Evolutionary conservation across 1,284 basidiomycete species (phyloP).

Genomic region (Cutaneotrichosporon sp.): DNA sequence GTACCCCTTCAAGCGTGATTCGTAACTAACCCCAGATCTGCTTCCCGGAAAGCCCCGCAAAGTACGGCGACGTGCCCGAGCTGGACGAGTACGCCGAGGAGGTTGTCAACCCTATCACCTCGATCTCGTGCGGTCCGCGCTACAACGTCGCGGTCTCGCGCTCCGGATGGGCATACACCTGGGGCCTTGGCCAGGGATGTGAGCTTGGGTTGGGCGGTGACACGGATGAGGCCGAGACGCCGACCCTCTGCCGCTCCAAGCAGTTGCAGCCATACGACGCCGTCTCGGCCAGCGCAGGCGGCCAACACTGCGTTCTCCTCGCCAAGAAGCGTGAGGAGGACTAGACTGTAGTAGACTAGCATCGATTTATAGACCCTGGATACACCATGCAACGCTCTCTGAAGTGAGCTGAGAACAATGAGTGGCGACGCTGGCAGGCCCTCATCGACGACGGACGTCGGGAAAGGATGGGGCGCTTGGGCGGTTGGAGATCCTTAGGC

Average conservation of each 20-base stretch:
- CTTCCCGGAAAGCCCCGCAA: conserved; percentile 61
- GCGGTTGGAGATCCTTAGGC: too few species aligned
- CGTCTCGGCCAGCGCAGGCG: conserved; percentile 53
- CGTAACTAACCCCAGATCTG: conserved; percentile 53
- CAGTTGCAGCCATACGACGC: conserved; percentile 53
- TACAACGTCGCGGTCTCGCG: conserved; percentile 78
- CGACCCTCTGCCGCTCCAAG: conserved; percentile 63
- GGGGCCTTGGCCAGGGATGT: conserved; percentile 69
- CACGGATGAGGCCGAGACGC: conserved; percentile 57
- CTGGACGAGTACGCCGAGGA: conserved; percentile 53
- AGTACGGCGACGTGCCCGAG: conserved; percentile 54
- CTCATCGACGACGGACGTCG: too few species aligned
- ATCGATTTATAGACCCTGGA: neutral
- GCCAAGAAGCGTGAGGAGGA: conserved; percentile 23
- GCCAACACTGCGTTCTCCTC: conserved; percentile 55
- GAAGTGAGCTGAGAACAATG: too few species aligned
- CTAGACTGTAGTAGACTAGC: neutral
- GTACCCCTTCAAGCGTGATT: conserved; percentile 16
- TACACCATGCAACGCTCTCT: neutral
- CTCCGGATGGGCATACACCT: conserved; percentile 75
- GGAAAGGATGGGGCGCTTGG: too few species aligned
- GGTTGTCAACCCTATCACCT: conserved; percentile 64
- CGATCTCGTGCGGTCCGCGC: conserved; percentile 73
- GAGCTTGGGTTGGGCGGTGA: conserved; percentile 56
- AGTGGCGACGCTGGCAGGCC: neutral